phyloP scores from a whole-genome alignment of 1,284 basidiomycete species.

The Cryptococcus sp. region DNA sequence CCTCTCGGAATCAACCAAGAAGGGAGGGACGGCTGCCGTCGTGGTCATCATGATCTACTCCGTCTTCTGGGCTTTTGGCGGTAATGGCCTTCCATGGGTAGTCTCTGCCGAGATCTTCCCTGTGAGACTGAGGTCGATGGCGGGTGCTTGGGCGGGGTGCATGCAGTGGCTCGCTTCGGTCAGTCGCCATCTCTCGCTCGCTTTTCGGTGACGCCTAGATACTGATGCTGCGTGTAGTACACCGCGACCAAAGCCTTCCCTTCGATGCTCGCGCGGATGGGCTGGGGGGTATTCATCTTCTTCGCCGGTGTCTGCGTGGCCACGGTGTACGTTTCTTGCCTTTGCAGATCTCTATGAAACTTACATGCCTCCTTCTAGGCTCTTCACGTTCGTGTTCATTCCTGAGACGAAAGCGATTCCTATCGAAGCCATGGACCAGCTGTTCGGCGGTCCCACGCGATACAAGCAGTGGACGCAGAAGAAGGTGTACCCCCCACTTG shows the following conservation, averaged over 20 bases:
- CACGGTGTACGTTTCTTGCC: slow-evolving; percentile 20
- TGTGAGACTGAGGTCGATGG: slow-evolving; percentile 30
- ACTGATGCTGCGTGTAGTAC: slow-evolving; percentile 25
- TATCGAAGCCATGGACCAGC: slow-evolving; percentile 31
- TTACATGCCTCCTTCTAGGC: neutral
- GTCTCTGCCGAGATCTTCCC: slow-evolving; percentile 42
- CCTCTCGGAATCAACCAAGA: slow-evolving; percentile 23
- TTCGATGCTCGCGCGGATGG: slow-evolving; percentile 35
- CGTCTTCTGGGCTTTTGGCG: slow-evolving; percentile 30
- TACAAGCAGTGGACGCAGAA: slow-evolving; percentile 33
- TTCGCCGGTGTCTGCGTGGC: slow-evolving; percentile 31
- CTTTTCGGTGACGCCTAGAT: neutral
- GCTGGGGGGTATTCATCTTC: slow-evolving; percentile 42
- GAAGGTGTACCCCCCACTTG: slow-evolving; percentile 33
- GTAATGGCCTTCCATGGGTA: slow-evolving; percentile 34
- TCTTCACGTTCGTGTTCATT: slow-evolving; percentile 41
- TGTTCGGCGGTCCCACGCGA: slow-evolving; percentile 27
- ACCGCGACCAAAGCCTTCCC: slow-evolving; percentile 36
- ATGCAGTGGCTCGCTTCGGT: slow-evolving; percentile 36
- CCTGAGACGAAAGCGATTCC: slow-evolving; percentile 44
- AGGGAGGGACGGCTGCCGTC: slow-evolving; percentile 34
- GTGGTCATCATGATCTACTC: slow-evolving; percentile 40
- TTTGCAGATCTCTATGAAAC: neutral
- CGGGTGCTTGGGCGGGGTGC: slow-evolving; percentile 31
- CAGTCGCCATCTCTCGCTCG: neutral